phyloP scores from a whole-genome alignment of 139 green algal genomes.

The Limnomonas spitsbergensis region DNA sequence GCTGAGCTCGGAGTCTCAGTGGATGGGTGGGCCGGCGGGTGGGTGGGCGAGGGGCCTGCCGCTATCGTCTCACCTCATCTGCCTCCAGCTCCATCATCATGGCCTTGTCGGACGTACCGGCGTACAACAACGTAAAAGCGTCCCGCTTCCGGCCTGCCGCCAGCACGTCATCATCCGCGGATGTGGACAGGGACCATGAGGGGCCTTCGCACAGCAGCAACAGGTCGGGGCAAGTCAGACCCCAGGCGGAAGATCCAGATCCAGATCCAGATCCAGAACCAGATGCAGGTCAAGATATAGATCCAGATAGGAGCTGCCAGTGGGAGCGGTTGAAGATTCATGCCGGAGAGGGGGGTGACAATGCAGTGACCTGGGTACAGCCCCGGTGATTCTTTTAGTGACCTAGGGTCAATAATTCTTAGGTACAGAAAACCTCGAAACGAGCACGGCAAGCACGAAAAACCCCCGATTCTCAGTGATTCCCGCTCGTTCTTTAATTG shows the following conservation, averaged over 20 bases:
- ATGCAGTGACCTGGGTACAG: no score
- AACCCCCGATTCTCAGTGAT: no score
- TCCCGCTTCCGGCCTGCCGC: neutral
- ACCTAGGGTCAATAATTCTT: no score
- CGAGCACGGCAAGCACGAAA: no score
- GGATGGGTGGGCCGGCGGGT: no score
- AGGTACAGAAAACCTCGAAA: no score
- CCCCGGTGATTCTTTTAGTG: no score
- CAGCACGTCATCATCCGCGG: neutral
- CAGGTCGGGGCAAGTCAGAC: neutral
- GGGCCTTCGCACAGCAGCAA: neutral
- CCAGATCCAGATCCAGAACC: neutral
- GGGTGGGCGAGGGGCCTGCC: no score
- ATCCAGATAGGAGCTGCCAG: neutral
- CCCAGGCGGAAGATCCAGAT: neutral
- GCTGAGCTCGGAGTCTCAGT: no score
- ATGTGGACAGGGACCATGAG: no score
- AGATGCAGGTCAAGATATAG: neutral
- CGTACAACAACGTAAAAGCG: slow-evolving; percentile 15
- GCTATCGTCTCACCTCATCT: slow-evolving; percentile 21
- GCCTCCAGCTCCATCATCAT: slow-evolving; percentile 30
- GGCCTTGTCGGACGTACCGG: slow-evolving; percentile 19
- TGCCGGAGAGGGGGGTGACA: no score
- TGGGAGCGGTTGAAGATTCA: neutral
- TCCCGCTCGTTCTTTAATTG: no score